These are phyloP conservation scores for Colletotrichum spaethianum DNA, from an alignment of 2,329 filamentous ascomycete species.

Conservation along the genomic window DNA sequence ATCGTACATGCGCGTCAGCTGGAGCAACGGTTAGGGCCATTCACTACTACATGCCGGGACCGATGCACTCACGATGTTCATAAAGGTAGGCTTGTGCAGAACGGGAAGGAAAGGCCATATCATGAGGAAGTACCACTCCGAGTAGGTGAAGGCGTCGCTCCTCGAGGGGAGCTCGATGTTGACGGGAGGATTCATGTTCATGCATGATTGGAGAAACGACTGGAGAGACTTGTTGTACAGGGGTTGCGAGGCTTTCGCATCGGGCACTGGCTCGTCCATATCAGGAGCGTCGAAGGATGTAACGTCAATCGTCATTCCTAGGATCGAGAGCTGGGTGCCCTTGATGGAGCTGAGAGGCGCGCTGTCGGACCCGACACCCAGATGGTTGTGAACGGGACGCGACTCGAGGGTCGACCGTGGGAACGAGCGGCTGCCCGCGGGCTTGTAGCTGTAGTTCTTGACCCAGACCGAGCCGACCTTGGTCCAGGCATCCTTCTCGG, in stretches of 20 bases:
- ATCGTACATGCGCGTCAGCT: slow-evolving; percentile 79
- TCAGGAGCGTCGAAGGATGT: slow-evolving; percentile 79
- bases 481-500: slow-evolving; percentile 50
- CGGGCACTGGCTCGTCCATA: slow-evolving; percentile 71
- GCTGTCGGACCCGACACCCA: slow-evolving; percentile 75
- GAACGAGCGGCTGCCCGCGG: slow-evolving; percentile 45
- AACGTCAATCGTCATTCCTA: slow-evolving; percentile 85
- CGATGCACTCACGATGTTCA: slow-evolving; percentile 70
- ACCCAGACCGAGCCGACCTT: slow-evolving; percentile 53
- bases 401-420: slow-evolving; percentile 55
- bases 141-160: slow-evolving; percentile 76
- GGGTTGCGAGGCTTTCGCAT: slow-evolving; percentile 56
- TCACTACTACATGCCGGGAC: not conserved
- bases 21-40: slow-evolving; percentile 7
- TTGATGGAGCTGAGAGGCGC: slow-evolving; percentile 80
- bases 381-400: slow-evolving; percentile 72
- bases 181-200: slow-evolving; percentile 71
- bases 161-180: slow-evolving; percentile 74
- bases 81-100: slow-evolving; percentile 82
- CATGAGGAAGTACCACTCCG: slow-evolving; percentile 82
- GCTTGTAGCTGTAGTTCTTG: slow-evolving; percentile 49
- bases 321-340: slow-evolving; percentile 82
- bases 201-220: slow-evolving; percentile 76
- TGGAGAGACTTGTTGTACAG: slow-evolving; percentile 81
- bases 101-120: slow-evolving; percentile 81